Conservation (phyloP, 2,329 filamentous ascomycete species). For the Chaetothyriales sp. region DNA sequence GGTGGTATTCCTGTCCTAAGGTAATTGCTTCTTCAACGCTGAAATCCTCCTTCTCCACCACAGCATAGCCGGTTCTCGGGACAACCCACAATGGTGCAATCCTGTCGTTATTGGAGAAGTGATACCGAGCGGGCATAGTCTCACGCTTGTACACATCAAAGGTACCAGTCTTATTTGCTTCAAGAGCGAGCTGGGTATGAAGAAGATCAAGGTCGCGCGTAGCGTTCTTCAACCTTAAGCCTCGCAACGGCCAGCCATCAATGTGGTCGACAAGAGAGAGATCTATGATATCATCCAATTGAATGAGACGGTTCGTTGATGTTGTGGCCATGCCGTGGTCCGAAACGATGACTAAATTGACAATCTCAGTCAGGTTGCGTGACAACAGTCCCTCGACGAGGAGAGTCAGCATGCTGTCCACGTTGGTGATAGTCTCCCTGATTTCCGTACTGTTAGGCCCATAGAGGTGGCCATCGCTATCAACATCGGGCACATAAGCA, state of each 20-base stretch:
- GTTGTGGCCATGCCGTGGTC: slow-evolving; percentile 98
- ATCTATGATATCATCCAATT: slow-evolving; percentile 80
- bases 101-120: slow-evolving; percentile 73
- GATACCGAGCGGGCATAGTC: slow-evolving; percentile 83
- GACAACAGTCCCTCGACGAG: slow-evolving; percentile 61
- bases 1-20: slow-evolving; percentile 55
- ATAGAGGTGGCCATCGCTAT: slow-evolving; percentile 70
- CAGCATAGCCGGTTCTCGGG: slow-evolving; percentile 81
- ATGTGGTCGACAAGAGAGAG: slow-evolving; percentile 60
- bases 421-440: slow-evolving; percentile 56
- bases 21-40: slow-evolving; percentile 52
- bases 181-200: slow-evolving; percentile 40
- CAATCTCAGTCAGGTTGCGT: slow-evolving; percentile 73
- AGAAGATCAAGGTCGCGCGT: slow-evolving; percentile 49
- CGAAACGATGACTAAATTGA: slow-evolving; percentile 91
- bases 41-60: slow-evolving; percentile 68
- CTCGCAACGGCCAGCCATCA: slow-evolving; percentile 89
- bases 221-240: slow-evolving; percentile 62
- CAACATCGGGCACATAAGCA: slow-evolving; percentile 87
- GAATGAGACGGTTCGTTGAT: slow-evolving; percentile 60
- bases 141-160: slow-evolving; percentile 76
- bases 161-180: slow-evolving; percentile 37
- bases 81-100: slow-evolving; percentile 94
- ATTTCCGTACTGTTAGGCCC: slow-evolving; percentile 95
- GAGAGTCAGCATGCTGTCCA: slow-evolving; percentile 65